phyloP scores from a whole-genome alignment of 2,329 filamentous ascomycete species.

The Fusarium sp. region DNA sequence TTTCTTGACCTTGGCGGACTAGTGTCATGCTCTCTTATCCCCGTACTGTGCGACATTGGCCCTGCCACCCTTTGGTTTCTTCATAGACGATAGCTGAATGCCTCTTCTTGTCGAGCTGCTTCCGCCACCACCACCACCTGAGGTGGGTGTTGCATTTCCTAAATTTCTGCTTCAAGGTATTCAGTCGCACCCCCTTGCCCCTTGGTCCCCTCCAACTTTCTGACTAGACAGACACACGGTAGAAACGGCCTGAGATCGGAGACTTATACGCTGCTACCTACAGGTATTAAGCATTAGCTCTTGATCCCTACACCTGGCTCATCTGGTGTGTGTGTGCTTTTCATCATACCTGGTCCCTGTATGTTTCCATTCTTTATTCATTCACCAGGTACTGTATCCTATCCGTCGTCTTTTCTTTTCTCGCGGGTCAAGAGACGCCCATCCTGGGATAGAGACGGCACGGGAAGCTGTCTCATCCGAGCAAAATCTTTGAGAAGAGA shows the following conservation, averaged over 20 bases:
- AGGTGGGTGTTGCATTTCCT: constrained; percentile 32
- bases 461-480: constrained; percentile 38
- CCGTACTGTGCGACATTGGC: constrained; percentile 44
- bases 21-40: constrained; percentile 34
- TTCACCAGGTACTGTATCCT: constrained; percentile 25
- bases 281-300: constrained; percentile 33
- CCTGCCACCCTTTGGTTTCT: constrained; percentile 32
- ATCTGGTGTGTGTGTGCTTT: constrained; percentile 40
- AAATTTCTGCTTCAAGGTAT: constrained; percentile 19
- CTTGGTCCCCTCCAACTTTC: constrained; percentile 29
- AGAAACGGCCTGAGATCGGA: constrained; percentile 38
- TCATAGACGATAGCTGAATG: constrained; percentile 37
- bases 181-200: constrained; percentile 25
- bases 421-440: constrained; percentile 40
- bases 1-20: constrained; percentile 41
- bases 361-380: constrained; percentile 39
- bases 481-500: constrained; percentile 43
- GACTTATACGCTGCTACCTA: constrained; percentile 36
- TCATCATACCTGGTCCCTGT: constrained; percentile 39
- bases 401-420: constrained; percentile 32
- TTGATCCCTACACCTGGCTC: constrained; percentile 41
- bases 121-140: constrained; percentile 17
- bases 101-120: constrained; percentile 43
- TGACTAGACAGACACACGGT: constrained; percentile 28
- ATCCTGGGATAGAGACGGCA: constrained; percentile 38